Evolutionary conservation across 768 basidiomycete species (phyloP).

Genomic region (Pisolithus microcarpus): DNA sequence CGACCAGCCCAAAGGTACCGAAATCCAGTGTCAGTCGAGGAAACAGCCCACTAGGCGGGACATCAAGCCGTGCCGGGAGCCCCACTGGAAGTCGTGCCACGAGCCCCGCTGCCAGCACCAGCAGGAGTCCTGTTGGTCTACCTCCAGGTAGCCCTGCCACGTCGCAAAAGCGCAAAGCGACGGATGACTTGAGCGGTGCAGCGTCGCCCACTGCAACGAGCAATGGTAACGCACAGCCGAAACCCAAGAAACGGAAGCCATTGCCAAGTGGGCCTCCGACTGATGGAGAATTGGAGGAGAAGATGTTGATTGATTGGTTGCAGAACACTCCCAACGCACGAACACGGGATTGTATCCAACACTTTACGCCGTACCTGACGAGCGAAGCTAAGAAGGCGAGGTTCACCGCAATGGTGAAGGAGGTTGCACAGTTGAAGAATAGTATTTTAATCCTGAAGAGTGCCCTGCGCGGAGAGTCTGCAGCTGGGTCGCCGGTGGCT

Average conservation of each 20-base stretch:
- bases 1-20: constrained; percentile 71
- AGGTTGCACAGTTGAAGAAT: constrained; percentile 66
- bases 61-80: constrained; percentile 47
- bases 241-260: constrained; percentile 52
- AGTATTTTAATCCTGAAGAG: constrained; percentile 54
- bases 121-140: constrained; percentile 18
- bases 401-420: constrained; percentile 75
- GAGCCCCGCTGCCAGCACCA: constrained; percentile 22
- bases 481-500: constrained; percentile 16
- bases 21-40: constrained; percentile 52
- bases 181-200: constrained; percentile 27
- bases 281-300: constrained; percentile 52
- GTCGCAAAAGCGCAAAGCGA: constrained; percentile 57
- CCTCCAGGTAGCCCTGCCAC: constrained; percentile 31
- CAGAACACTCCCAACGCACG: constrained; percentile 60
- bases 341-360: constrained; percentile 72
- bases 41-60: constrained; percentile 46
- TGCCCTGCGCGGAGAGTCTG: constrained; percentile 28
- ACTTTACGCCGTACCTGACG: constrained; percentile 70
- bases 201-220: constrained; percentile 4
- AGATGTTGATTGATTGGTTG: constrained; percentile 71
- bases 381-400: constrained; percentile 61
- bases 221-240: constrained; percentile 27
- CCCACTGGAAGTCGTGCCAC: constrained; percentile 35
- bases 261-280: constrained; percentile 33